Conservation (phyloP, 108 stramenopile genomes). For the Mediolabrus comicus region DNA sequence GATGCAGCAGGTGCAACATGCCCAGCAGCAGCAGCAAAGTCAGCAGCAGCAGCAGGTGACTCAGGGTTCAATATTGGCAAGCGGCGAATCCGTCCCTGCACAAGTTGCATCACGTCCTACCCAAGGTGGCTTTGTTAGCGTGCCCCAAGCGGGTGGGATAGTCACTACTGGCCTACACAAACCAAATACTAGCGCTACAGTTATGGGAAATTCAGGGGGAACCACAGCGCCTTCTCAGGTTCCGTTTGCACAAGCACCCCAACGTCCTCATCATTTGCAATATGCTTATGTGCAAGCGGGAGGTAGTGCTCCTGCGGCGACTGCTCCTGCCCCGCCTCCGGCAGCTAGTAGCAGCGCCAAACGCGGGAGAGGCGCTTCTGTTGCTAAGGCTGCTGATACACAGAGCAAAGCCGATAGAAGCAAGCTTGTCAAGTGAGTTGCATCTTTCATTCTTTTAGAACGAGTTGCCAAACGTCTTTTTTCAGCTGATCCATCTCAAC, state of each 20-base stretch:
- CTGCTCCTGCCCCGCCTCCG: slow-evolving; percentile 5
- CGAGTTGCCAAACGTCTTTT: not conserved
- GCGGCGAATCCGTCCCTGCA: slow-evolving; percentile 34
- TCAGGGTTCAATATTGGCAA: slow-evolving; percentile 19
- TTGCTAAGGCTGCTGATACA: not conserved
- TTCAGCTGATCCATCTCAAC: slow-evolving; percentile 1
- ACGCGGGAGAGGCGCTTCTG: slow-evolving; percentile 23
- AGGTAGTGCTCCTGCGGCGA: not conserved
- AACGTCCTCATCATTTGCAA: slow-evolving; percentile 80
- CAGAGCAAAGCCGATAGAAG: slow-evolving; percentile 19
- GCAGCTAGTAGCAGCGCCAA: slow-evolving; percentile 29
- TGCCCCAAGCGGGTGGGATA: slow-evolving; percentile 72
- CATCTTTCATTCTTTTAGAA: not conserved
- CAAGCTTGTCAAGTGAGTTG: slow-evolving; percentile 48
- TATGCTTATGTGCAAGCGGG: slow-evolving; percentile 62
- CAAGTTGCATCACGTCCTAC: slow-evolving; percentile 36
- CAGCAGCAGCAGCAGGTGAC: slow-evolving; percentile 46
- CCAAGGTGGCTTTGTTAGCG: slow-evolving; percentile 42
- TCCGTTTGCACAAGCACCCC: slow-evolving; percentile 73
- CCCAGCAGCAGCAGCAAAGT: slow-evolving; percentile 48
- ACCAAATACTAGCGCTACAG: slow-evolving; percentile 45
- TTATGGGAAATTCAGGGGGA: slow-evolving; percentile 56
- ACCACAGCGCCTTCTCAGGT: slow-evolving; percentile 39
- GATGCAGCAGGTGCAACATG: slow-evolving; percentile 30
- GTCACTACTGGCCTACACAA: slow-evolving; percentile 71